These are phyloP conservation scores for Rhododendron williamsianum DNA, from an alignment of 148 eudicot species.

Conservation along the genomic window DNA sequence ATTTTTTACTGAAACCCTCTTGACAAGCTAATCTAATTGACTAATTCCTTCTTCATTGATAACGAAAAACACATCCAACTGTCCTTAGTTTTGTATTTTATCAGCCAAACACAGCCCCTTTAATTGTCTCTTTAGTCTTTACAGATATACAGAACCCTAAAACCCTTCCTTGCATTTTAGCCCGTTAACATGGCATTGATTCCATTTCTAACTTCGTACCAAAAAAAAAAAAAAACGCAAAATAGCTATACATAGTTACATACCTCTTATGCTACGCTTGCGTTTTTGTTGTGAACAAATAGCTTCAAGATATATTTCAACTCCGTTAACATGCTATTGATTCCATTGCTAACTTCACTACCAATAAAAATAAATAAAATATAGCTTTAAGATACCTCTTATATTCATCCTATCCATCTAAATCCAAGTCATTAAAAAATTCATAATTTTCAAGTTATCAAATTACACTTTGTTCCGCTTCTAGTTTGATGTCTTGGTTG, in stretches of 20 bases:
- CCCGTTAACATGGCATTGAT: not conserved
- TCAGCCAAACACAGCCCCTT: not conserved
- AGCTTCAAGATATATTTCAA: not conserved
- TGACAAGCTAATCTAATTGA: too few species aligned
- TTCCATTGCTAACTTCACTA: not conserved
- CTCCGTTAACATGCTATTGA: not conserved
- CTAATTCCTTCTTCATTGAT: not conserved
- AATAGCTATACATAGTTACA: not conserved
- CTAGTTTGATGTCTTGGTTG: not conserved
- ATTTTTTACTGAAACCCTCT: not conserved
- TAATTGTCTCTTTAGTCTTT: not conserved
- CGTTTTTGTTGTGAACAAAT: not conserved
- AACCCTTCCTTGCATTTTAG: not conserved
- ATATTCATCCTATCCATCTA: not conserved
- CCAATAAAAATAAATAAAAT: not conserved
- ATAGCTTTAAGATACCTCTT: not conserved
- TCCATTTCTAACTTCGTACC: not conserved
- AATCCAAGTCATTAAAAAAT: not conserved
- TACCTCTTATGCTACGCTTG: not conserved
- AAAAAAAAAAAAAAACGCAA: not conserved
- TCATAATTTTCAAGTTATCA: not conserved
- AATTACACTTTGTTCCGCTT: not conserved
- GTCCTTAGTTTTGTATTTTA: not conserved
- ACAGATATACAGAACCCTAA: not conserved
- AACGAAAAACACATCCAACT: not conserved